phyloP scores from a whole-genome alignment of 1,139 yeast species.

The Hansenula lynferdii region DNA sequence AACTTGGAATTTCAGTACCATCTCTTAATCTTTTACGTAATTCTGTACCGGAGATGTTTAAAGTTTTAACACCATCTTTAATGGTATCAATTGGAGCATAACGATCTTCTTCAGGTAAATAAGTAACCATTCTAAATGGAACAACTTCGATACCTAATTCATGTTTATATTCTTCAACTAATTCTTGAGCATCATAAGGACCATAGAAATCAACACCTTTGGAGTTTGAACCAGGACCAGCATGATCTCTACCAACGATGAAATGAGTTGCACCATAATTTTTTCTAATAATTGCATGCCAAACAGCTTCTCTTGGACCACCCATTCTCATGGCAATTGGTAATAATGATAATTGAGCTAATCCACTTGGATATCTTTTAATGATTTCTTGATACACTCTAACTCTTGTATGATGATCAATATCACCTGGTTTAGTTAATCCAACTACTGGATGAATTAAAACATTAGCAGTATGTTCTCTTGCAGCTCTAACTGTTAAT shows the following conservation, averaged over 20 bases:
- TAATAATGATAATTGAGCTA: conserved; percentile 82
- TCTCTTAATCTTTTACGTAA: conserved; percentile 82
- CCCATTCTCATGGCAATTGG: conserved; percentile 99
- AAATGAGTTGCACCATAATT: conserved; percentile 97
- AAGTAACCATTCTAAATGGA: conserved; percentile 96
- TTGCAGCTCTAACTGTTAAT: conserved; percentile 91
- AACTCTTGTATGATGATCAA: conserved; percentile 96
- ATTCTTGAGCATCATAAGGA: conserved; percentile 93
- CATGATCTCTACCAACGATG: conserved; percentile 97
- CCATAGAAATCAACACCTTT: conserved; percentile 94
- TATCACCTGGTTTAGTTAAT: conserved; percentile 95
- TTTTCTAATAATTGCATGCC: conserved; percentile 97
- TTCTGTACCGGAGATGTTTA: conserved; percentile 94
- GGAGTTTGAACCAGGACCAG: conserved; percentile 95
- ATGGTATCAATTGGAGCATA: conserved; percentile 95
- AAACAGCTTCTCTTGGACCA: conserved; percentile 96
- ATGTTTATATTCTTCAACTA: conserved; percentile 67
- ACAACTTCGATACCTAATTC: conserved; percentile 89
- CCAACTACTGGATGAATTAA: conserved; percentile 97
- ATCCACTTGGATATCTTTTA: conserved; percentile 89
- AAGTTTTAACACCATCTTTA: conserved; percentile 69
- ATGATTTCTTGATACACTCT: conserved; percentile 90
- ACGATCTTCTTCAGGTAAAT: conserved; percentile 91
- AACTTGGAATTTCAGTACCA: conserved; percentile 87
- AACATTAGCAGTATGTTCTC: conserved; percentile 70